Evolutionary conservation across 1,284 basidiomycete species (phyloP), one percentile per base, ranked within the genome.

Genomic region (Papiliotrema fonsecae): DNA sequence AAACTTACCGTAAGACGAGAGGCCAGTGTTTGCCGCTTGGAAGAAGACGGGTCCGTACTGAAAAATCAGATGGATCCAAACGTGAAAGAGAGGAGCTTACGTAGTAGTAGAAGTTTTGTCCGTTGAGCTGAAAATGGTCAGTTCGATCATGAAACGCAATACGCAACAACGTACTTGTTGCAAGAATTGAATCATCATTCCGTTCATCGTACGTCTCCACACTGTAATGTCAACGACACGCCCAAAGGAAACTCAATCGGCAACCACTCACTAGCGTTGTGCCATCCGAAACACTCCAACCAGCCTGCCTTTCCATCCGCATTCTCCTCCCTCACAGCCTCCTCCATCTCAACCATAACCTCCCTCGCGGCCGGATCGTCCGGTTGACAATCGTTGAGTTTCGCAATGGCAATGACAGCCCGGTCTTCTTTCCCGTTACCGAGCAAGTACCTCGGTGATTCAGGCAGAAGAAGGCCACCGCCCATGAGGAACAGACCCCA

Each of bases 21-120:
- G 74, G 22, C 76, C 62, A 9, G 85, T 84, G 35, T 83, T 82
- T 11, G 86, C 84, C 51, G 79, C 82, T 65, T 85, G 75, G 77
- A 89, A 89, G 78, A 90, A 89, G 0, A 84, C 85, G 49, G 88
- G 85, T 10, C 86, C 86, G 61, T 86, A 87, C 65, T 86, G 65
- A 86, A 62, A n/a, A 43, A 49, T 43, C 21, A 30, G 42, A 38
- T 34, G 22, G 42, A 38, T 34, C 42, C 30, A 35, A 24, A 32
- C 36, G 38, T 37, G 24, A 26, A 18, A 22, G 28, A n/a, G 31
- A 1, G 16, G 2, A 31, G 14, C 34, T 25, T 18, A 38, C 34
- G 32, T 49, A 56, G 42, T 52, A 52, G 35, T 49, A 53, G 43
- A 56, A 54, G 47, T 70, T 71, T 44, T 72, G 69, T 22, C 67